Conservation (phyloP, 2,329 filamentous ascomycete genomes). For the Verticillium longisporum region DNA sequence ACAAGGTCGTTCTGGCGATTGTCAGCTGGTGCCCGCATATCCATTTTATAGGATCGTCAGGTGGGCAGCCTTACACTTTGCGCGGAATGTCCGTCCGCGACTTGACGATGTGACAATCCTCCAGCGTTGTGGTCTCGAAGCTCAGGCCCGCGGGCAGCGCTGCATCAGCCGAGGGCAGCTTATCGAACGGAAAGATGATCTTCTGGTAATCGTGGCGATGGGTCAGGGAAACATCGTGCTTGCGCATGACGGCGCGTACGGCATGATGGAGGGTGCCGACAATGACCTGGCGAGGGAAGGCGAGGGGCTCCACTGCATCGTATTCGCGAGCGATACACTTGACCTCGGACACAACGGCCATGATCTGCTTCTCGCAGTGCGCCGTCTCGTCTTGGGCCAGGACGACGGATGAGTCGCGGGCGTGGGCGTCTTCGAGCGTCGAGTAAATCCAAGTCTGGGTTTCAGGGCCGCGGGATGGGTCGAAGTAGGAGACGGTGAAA, state of each 20-base stretch:
- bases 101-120: conserved; percentile 50
- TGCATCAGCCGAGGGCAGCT: conserved; percentile 28
- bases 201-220: conserved; percentile 37
- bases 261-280: conserved; percentile 24
- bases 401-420: conserved; percentile 8
- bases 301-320: conserved; percentile 5
- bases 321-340: conserved; percentile 18
- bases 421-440: conserved; percentile 33
- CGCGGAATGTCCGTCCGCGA: conserved; percentile 50
- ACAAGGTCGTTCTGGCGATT: conserved; percentile 29
- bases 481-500: conserved; percentile 55
- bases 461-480: conserved; percentile 53
- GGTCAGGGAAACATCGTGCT: neutral
- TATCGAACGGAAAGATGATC: conserved; percentile 47
- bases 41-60: neutral
- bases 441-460: conserved; percentile 61
- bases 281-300: conserved; percentile 24
- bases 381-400: conserved; percentile 12
- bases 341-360: conserved; percentile 20
- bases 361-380: conserved; percentile 24
- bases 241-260: conserved; percentile 9
- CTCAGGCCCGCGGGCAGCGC: conserved; percentile 37
- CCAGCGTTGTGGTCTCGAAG: conserved; percentile 46
- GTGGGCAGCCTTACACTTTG: conserved; percentile 31
- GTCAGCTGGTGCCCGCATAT: neutral